Evolutionary conservation across 805 yeast genomes (phyloP).

Genomic region (Teunomyces pallodes): DNA sequence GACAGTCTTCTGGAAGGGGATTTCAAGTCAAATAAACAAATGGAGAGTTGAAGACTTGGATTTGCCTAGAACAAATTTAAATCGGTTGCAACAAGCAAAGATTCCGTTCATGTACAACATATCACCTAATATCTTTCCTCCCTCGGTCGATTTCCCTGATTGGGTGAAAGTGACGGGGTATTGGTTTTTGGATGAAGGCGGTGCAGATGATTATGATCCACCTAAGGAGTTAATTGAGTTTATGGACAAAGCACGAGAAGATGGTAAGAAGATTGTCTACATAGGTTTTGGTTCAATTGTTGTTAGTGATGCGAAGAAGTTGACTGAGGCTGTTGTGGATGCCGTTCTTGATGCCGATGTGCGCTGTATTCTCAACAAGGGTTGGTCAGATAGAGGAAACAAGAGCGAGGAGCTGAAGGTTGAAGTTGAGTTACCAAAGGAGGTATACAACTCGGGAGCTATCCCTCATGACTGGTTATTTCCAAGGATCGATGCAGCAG

Average conservation of each 20-base stretch:
- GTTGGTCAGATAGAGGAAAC: conserved; percentile 83
- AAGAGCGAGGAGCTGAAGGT: conserved; percentile 24
- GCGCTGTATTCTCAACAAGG: conserved; percentile 83
- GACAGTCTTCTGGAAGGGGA: conserved; percentile 91
- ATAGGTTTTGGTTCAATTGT: conserved; percentile 97
- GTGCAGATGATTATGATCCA: conserved; percentile 51
- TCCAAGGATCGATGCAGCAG: conserved; percentile 86
- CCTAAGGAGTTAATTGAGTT: conserved; percentile 58
- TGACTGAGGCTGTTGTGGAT: conserved; percentile 74
- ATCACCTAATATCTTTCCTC: conserved; percentile 86
- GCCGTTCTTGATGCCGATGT: conserved; percentile 82
- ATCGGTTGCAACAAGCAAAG: conserved; percentile 66
- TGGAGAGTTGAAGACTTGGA: conserved; percentile 76
- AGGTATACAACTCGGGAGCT: conserved; percentile 66
- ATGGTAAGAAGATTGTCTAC: conserved; percentile 72
- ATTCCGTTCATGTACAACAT: conserved; percentile 89
- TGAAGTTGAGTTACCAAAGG: conserved; percentile 57
- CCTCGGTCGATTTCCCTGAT: conserved; percentile 88
- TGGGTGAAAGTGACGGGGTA: conserved; percentile 97
- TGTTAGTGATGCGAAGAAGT: conserved; percentile 73
- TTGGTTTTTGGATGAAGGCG: conserved; percentile 82
- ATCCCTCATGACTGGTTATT: conserved; percentile 95
- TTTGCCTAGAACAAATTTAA: conserved; percentile 67
- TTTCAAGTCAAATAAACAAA: conserved; percentile 76
- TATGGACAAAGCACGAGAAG: conserved; percentile 56